Percentiles rank a stretch among this genome's conserved stretches.
Conservation (phyloP, 2,329 filamentous ascomycete genomes). For the Ascochyta clinopodiicola region DNA sequence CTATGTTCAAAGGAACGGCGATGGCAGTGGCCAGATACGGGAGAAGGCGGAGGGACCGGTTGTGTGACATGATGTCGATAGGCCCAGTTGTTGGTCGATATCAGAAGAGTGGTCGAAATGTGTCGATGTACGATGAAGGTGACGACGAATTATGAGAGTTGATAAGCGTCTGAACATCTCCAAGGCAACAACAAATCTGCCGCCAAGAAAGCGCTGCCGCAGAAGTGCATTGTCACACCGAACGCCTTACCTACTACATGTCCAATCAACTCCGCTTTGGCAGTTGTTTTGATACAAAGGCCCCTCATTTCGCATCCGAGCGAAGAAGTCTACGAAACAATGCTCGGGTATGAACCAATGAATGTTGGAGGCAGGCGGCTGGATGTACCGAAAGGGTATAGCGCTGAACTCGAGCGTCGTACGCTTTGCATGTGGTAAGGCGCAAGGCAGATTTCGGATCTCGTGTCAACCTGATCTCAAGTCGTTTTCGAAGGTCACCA, state of each 20-base stretch:
- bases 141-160: not conserved
- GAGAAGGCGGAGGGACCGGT: constrained; percentile 12
- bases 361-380: not conserved
- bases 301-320: not conserved
- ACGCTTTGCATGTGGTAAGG: constrained; percentile 5
- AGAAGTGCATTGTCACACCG: constrained; percentile 1
- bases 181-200: constrained; percentile 15
- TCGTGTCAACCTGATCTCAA: not conserved
- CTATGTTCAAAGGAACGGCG: constrained; percentile 6
- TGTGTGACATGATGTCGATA: not conserved
- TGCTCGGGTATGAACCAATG: not conserved
- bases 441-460: constrained; percentile 13
- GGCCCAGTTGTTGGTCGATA: constrained; percentile 3
- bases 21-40: constrained; percentile 11
- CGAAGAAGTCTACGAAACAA: not conserved
- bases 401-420: constrained; percentile 1
- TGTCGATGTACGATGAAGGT: not conserved
- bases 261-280: constrained; percentile 5
- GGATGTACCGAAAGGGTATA: not conserved
- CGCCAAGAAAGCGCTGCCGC: constrained; percentile 7
- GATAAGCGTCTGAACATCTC: constrained; percentile 3
- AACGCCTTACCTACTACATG: constrained; percentile 5
- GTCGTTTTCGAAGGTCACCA: too few relatives aligned
- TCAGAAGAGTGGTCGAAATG: not conserved
- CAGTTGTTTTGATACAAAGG: constrained; percentile 7